Evolutionary conservation across 1,139 yeast genomes (phyloP), one percentile per base, ranked within the genome.

Genomic region (Candida glucosophila): DNA sequence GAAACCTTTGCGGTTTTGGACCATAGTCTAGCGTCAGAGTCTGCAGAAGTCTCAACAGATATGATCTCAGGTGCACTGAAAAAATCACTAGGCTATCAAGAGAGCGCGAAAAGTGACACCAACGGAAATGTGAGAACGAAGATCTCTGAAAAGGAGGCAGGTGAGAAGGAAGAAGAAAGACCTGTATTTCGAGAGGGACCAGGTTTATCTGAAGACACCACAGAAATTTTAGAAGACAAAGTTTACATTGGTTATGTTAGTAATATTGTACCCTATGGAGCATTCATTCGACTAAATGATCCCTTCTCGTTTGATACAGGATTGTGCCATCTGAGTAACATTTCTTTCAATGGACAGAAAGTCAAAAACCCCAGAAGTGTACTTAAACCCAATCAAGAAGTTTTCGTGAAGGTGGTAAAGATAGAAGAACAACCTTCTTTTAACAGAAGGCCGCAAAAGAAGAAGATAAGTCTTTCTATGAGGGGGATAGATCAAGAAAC

Each of bases 281-380:
- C 86, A 1, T 88, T 90, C 45, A 71, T 86, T 0, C 47, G 71
- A 5, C 18, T 54, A 32, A 30, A 44, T 24, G 34, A 32, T 28
- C 49, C 19, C 36, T 58, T 22, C 32, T 45, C 43, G 34, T 51
- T 22, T 36, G 45, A 30, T 19, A 49, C 54, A 21, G 95, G 94
- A 0, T 56, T 88, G 15, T 77, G 90, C 23, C 96, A 88, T 46
- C 66, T 82, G 1, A 81, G 95, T 0, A 77, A 77, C 24, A 60
- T 85, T 13, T 61, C 77, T 27, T 53, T 43, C 31, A 59, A 55
- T 32, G 59, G 61, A 4, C 45, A 53, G 5, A 55, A 85, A 29
- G 56, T 79, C 3, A 55, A 61, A 11, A 67, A 67, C 29, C 83
- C 86, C 0, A 49, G 67, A 1, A 90, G 81, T 27, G 58, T 74